Evolutionary conservation across 2,329 filamentous ascomycete genomes (phyloP).

Genomic region (Fusarium beomiforme): DNA sequence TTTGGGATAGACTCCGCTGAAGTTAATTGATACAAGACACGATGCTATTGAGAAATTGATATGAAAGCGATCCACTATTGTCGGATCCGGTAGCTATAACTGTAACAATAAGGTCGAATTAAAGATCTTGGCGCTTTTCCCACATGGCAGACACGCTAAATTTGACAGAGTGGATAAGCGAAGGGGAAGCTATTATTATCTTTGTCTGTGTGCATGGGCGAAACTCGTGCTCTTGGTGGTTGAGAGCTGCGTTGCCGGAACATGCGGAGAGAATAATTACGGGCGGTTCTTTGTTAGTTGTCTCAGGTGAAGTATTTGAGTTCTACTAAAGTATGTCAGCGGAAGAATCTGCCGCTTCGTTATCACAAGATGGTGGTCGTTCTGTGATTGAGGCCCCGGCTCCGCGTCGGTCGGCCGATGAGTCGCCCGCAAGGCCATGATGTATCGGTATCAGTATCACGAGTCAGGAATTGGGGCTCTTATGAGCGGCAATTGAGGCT

Average conservation of each 20-base stretch:
- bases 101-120: neutral
- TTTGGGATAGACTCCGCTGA: neutral
- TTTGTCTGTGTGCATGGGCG: neutral
- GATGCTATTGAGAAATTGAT: neutral
- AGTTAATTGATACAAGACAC: neutral
- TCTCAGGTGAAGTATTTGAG: neutral
- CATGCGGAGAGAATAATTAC: neutral
- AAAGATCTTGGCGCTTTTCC: neutral
- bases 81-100: neutral
- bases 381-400: neutral
- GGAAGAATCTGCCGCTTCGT: neutral
- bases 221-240: neutral
- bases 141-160: neutral
- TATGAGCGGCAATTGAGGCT: rapidly evolving
- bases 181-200: neutral
- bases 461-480: neutral
- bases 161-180: neutral
- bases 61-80: neutral
- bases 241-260: neutral
- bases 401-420: neutral
- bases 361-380: too few relatives aligned
- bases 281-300: neutral
- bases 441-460: rapidly evolving
- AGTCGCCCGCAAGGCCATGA: neutral
- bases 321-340: neutral